phyloP scores from a whole-genome alignment of 345 rosid species.

The Eutrema yunnanense region DNA sequence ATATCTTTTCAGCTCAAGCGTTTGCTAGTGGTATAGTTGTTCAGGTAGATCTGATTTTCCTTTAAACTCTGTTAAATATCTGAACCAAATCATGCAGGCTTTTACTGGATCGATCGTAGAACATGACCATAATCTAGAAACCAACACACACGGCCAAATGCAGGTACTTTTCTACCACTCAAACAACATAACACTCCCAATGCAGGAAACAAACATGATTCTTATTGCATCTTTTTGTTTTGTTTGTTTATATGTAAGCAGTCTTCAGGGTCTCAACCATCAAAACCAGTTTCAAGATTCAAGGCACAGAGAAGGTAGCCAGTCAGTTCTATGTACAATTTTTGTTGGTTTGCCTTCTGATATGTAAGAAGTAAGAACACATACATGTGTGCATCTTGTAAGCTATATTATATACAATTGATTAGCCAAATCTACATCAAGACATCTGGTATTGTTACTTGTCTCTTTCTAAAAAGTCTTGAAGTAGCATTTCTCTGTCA shows the following conservation, averaged over 20 bases:
- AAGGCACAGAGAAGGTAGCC: constrained; percentile 60
- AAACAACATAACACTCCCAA: neutral
- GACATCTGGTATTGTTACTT: neutral
- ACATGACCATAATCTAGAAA: constrained; percentile 33
- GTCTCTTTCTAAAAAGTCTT: constrained; percentile 30
- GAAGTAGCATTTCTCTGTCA: constrained; percentile 46
- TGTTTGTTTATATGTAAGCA: constrained; percentile 28
- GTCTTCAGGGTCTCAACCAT: constrained; percentile 47
- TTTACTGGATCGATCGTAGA: constrained; percentile 73
- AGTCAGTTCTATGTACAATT: neutral
- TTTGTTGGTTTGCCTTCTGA: neutral
- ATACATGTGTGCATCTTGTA: constrained; percentile 3
- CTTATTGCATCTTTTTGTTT: neutral
- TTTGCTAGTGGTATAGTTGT: neutral
- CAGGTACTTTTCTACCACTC: constrained; percentile 39
- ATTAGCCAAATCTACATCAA: neutral
- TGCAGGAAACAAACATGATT: neutral
- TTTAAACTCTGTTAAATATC: neutral
- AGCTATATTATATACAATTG: neutral
- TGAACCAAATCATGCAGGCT: constrained; percentile 41
- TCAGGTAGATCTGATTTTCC: neutral
- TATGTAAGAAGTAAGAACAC: constrained; percentile 5
- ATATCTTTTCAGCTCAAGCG: neutral
- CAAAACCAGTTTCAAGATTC: constrained; percentile 79
- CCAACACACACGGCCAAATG: constrained; percentile 19